A percentile compares a stretch with the other conserved stretches of the same genome.
phyloP scores from a whole-genome alignment of 495 filamentous ascomycete genomes.

The Bacidia gigantensis region DNA sequence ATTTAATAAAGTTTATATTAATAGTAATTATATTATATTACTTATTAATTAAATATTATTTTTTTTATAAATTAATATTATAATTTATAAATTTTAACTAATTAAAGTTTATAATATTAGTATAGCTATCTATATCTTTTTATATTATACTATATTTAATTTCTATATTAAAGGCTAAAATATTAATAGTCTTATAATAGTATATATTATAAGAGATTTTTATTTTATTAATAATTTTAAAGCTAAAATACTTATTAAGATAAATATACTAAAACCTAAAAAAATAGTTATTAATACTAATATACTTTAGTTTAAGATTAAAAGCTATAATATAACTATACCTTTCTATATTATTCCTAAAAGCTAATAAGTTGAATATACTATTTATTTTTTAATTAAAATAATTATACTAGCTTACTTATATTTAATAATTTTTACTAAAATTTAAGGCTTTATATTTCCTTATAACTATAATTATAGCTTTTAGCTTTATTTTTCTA shows the following conservation, averaged over 20 bases:
- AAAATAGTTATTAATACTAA: neutral
- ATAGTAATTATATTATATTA: neutral
- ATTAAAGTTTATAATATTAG: no score
- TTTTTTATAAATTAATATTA: neutral
- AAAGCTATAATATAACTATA: neutral
- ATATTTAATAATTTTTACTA: neutral
- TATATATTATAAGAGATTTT: slow-evolving; percentile 1
- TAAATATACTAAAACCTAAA: neutral
- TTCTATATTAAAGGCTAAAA: slow-evolving; percentile 1
- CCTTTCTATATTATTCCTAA: neutral
- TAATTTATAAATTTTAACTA: no score
- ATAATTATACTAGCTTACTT: neutral
- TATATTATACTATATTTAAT: neutral
- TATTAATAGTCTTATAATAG: neutral
- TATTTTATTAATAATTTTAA: neutral
- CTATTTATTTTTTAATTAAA: neutral
- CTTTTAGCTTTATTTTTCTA: neutral
- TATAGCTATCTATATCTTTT: neutral
- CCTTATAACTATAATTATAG: neutral
- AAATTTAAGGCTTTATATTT: neutral
- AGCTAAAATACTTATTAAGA: neutral
- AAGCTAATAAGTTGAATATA: neutral
- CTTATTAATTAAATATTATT: neutral
- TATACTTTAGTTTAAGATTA: neutral
- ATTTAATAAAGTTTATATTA: neutral